These are phyloP conservation scores for Coniella vitis DNA, from an alignment of 2,329 filamentous ascomycete species.

Conservation along the genomic window DNA sequence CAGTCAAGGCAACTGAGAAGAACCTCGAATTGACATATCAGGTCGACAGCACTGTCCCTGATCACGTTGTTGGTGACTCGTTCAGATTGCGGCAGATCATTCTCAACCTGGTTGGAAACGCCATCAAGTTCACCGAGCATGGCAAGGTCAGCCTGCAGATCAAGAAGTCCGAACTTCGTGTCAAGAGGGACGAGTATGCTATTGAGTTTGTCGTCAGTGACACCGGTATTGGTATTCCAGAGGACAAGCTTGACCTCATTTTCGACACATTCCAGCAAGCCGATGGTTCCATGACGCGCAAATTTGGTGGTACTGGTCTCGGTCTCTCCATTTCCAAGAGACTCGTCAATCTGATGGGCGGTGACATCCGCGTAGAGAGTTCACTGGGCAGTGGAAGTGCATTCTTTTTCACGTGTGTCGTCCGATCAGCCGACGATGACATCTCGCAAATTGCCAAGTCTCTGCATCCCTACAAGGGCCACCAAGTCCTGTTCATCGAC, in stretches of 20 bases:
- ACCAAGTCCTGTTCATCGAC: constrained; percentile 91
- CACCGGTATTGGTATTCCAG: constrained; percentile 92
- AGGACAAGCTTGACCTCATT: constrained; percentile 92
- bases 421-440: constrained; percentile 76
- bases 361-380: constrained; percentile 93
- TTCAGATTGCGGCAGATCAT: constrained; percentile 97
- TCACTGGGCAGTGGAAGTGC: constrained; percentile 85
- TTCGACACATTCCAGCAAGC: constrained; percentile 99
- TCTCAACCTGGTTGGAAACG: constrained; percentile 92
- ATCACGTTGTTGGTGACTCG: constrained; percentile 92
- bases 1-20: constrained; percentile 96
- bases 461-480: constrained; percentile 82
- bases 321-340: constrained; percentile 93
- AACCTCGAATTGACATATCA: constrained; percentile 88
- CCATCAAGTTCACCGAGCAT: constrained; percentile 97
- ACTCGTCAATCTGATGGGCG: constrained; percentile 91
- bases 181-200: constrained; percentile 74
- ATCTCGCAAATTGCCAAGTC: constrained; percentile 73
- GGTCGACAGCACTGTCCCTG: constrained; percentile 86
- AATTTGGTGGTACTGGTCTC: constrained; percentile 91
- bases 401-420: constrained; percentile 94
- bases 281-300: constrained; percentile 90
- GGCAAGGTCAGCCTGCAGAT: constrained; percentile 96
- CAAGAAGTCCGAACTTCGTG: constrained; percentile 53
- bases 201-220: constrained; percentile 95